phyloP scores from a whole-genome alignment of 139 green algal genomes.

The Desmodesmus armatus region DNA sequence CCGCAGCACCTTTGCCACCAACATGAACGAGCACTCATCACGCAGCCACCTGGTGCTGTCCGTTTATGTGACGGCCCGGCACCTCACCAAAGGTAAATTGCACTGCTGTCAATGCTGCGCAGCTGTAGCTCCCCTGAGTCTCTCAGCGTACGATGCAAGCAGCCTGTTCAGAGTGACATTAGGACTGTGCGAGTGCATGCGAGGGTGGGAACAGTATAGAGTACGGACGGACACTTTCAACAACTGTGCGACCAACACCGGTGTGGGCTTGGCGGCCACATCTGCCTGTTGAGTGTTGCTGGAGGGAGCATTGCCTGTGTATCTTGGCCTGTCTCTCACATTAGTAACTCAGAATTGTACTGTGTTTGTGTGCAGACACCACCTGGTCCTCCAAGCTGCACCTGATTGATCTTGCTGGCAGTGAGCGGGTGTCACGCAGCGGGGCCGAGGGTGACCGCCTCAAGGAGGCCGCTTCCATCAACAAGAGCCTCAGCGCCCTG shows the following conservation, averaged over 20 bases:
- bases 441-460: constrained; percentile 70
- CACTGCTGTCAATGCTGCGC: no score
- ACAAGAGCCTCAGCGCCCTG: constrained; percentile 77
- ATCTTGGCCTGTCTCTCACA: not conserved
- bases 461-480: constrained; percentile 89
- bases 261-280: not conserved
- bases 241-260: not conserved
- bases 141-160: no score
- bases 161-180: no score
- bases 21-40: constrained; percentile 85
- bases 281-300: no score
- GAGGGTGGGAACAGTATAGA: not conserved
- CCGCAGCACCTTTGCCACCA: constrained; percentile 72
- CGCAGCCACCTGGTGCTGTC: constrained; percentile 80
- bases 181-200: no score
- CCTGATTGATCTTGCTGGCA: constrained; percentile 80
- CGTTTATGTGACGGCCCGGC: constrained; percentile 61
- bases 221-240: not conserved
- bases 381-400: constrained; percentile 65
- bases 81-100: constrained; percentile 54
- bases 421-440: constrained; percentile 66
- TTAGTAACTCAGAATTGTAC: not conserved
- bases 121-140: no score
- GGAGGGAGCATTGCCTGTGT: no score
- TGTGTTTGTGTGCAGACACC: not conserved